Base-by-base conservation (phyloP, 495 filamentous ascomycete genomes). In the Neurospora africana region DNA sequence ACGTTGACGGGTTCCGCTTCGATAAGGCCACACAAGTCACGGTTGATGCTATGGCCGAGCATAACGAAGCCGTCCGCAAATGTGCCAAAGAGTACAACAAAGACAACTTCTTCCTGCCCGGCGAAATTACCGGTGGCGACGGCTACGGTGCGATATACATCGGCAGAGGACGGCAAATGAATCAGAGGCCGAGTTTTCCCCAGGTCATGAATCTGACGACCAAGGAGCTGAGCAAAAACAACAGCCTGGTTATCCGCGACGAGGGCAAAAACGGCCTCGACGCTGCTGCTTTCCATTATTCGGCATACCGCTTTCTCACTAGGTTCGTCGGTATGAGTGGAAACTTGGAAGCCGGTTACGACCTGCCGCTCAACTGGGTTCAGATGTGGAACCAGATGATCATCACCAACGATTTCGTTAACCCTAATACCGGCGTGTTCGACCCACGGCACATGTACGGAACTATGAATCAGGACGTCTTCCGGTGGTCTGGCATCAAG, bases 391-490 rank as follows among this genome's bases (percentile, higher is more conserved):
- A 88, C 58, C 76, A 85, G 36, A 87, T 91, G 78, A 73, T 91
- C 8, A 77, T 83, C 70, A 87, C 87, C 7, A 91, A 91, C 72
- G 90, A 92, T 74, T 74, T 91, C 71, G 76, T 88, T 69, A 92
- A 91, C 74, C 83, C 88, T 17, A 89, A 90, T 75, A 91, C 89
- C 6, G 90, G 89, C 39, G 80, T 84, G 71, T 90, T 91, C 73
- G 90, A 92, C 73, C 90, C 90, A 2, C 83, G 90, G 8, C 90
- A 92, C 76, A 88, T 92, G 86, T 91, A 87, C 71, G 90, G 90
- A 38, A 84, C 84, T 5, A 89, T 89, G 5, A 92, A 92, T 72
- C 90, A 92, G 78, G 90, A 92, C 76, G 89, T 92, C 5, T 91
- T 92, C 76, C 68, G 90, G 5, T 92, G 90, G 90, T 90, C 90